Conservation (phyloP, 768 basidiomycete genomes). For the Macrolepiota dolichaula region DNA sequence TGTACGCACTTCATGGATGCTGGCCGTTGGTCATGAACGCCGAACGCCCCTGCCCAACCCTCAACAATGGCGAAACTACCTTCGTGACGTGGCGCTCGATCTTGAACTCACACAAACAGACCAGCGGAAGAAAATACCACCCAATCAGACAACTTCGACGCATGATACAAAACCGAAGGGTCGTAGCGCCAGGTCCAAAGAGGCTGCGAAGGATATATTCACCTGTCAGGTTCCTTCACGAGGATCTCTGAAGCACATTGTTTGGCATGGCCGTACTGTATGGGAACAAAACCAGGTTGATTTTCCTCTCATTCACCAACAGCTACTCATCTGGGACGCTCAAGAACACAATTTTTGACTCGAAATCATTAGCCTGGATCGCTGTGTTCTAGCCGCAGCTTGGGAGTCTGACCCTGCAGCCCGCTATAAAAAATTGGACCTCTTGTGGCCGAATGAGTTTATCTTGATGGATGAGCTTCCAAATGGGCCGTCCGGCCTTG, state of each 20-base stretch:
- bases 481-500: neutral
- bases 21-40: neutral
- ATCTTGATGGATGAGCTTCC: neutral
- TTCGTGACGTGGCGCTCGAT: neutral
- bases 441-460: neutral
- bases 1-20: neutral
- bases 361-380: constrained; percentile 12
- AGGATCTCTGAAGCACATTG: neutral
- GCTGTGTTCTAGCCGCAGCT: neutral
- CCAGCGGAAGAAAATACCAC: no score
- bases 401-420: neutral
- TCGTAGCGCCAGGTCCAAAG: neutral
- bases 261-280: neutral
- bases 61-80: neutral
- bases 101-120: neutral
- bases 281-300: neutral
- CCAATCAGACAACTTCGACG: no score
- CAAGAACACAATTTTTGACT: constrained; percentile 16
- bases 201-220: neutral
- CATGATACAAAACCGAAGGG: neutral
- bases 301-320: neutral
- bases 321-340: constrained; percentile 12
- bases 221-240: neutral
- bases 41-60: neutral
- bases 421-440: neutral